Evolutionary conservation across 2,329 filamentous ascomycete genomes (phyloP).

Genomic region (Rhynchosporium agropyri): DNA sequence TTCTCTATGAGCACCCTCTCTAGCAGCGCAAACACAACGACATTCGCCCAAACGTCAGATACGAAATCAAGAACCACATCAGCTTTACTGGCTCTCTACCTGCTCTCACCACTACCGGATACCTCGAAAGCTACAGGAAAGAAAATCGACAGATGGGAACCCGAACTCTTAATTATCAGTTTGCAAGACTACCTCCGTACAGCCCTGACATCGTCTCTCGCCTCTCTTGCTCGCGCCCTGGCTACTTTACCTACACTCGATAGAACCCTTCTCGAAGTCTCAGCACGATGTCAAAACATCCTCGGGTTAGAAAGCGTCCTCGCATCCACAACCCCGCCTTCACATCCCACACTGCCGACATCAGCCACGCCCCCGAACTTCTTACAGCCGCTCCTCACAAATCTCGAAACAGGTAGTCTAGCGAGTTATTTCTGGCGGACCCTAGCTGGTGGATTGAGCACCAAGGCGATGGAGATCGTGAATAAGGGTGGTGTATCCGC

Average conservation of each 20-base stretch:
- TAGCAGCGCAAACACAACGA: constrained; percentile 50
- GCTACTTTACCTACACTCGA: constrained; percentile 81
- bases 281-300: constrained; percentile 84
- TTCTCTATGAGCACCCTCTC: constrained; percentile 71
- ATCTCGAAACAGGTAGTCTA: constrained; percentile 85
- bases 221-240: constrained; percentile 73
- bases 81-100: constrained; percentile 75
- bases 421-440: constrained; percentile 93
- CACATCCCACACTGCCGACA: constrained; percentile 64
- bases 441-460: constrained; percentile 75
- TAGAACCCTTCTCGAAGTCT: constrained; percentile 78
- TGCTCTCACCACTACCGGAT: constrained; percentile 70
- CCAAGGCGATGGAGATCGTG: constrained; percentile 82
- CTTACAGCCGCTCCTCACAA: constrained; percentile 70
- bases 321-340: constrained; percentile 64
- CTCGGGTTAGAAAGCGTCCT: constrained; percentile 84
- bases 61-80: constrained; percentile 72
- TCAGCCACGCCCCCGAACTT: constrained; percentile 50
- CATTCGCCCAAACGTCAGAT: constrained; percentile 70
- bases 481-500: constrained; percentile 81
- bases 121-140: constrained; percentile 48
- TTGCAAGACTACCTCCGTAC: constrained; percentile 83
- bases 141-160: constrained; percentile 53
- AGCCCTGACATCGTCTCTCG: constrained; percentile 76
- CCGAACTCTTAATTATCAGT: constrained; percentile 72